Evolutionary conservation across 202 grass and related monocot species (phyloP).

Genomic region (Hordeum pubiflorum): DNA sequence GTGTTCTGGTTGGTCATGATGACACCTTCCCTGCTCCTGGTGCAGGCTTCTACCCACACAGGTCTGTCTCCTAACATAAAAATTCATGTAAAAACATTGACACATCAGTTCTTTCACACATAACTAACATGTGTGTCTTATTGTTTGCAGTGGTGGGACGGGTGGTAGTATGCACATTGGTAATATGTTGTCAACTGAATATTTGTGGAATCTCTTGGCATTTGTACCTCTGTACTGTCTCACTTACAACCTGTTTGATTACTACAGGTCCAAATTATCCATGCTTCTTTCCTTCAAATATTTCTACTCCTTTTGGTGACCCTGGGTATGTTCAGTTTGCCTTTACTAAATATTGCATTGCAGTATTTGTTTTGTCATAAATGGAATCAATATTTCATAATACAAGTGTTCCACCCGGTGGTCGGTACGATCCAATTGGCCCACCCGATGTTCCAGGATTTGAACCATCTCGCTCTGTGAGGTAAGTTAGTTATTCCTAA

Average conservation of each 20-base stretch:
- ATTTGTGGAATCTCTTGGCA: not conserved
- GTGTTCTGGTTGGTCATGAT: constrained; percentile 46
- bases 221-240: not conserved
- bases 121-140: not conserved
- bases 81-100: not conserved
- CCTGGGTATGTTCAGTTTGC: constrained; percentile 37
- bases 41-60: constrained; percentile 62
- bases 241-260: not conserved
- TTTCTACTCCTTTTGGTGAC: constrained; percentile 31
- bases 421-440: constrained; percentile 70
- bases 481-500: constrained; percentile 33
- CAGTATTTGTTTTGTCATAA: not conserved
- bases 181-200: constrained; percentile 30
- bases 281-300: constrained; percentile 63
- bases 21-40: constrained; percentile 67
- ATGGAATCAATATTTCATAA: constrained; percentile 29
- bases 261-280: constrained; percentile 68
- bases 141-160: constrained; percentile 45
- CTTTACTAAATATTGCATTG: not conserved
- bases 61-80: constrained; percentile 33
- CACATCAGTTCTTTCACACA: not conserved
- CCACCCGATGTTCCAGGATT: constrained; percentile 75
- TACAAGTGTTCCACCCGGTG: constrained; percentile 49
- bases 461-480: constrained; percentile 65
- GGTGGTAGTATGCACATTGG: constrained; percentile 69